Conservation (phyloP, 164 flowering plant species). For the Vitis labrusca region DNA sequence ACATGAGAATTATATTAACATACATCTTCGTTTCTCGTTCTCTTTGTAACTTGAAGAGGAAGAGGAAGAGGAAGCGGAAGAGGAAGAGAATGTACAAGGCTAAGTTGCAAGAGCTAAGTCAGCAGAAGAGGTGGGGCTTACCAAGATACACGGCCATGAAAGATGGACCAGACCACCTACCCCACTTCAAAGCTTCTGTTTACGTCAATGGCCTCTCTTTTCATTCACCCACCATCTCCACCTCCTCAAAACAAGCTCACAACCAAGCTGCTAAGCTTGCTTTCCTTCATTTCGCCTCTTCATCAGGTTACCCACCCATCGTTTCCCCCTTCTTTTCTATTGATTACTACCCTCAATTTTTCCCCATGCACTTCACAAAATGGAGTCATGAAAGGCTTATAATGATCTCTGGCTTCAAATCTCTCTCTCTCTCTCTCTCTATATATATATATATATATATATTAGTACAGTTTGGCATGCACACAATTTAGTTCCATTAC, state of each 20-base stretch:
- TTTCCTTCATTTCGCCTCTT: no score
- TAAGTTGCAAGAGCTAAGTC: constrained; percentile 30
- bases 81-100: constrained; percentile 18
- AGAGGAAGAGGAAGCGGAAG: no score
- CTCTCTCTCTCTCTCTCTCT: no score
- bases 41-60: no score
- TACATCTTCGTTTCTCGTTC: no score
- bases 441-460: no score
- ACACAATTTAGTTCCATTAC: no score
- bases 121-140: constrained; percentile 12
- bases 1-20: no score
- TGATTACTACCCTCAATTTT: constrained; percentile 15
- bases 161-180: constrained; percentile 24
- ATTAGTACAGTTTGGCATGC: no score
- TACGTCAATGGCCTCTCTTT: constrained; percentile 17
- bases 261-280: constrained; percentile 17
- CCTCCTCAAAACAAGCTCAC: constrained; percentile 31
- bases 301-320: constrained; percentile 7
- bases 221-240: background rate
- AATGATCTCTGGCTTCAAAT: no score
- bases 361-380: no score
- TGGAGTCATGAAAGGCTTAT: no score
- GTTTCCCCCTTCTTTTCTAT: constrained; percentile 26
- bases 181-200: constrained; percentile 25
- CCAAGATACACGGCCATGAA: constrained; percentile 20